Conservation (phyloP, 352 stramenopile genomes). For the Pythium coloratum region DNA sequence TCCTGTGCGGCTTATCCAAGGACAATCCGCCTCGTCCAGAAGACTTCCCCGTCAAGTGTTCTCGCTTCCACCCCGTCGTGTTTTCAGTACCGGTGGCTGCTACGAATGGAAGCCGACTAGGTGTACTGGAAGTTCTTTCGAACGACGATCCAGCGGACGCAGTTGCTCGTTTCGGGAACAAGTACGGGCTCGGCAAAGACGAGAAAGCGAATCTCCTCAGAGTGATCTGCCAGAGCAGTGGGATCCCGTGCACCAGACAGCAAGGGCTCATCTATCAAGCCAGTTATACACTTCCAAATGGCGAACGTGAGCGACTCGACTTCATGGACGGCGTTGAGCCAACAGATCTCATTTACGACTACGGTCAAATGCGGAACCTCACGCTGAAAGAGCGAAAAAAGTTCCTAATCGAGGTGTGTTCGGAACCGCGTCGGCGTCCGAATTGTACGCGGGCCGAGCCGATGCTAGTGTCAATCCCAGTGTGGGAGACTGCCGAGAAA, state of each 20-base stretch:
- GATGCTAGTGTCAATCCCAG: conserved; percentile 69
- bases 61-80: conserved; percentile 58
- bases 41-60: conserved; percentile 39
- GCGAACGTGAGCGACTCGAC: conserved; percentile 49
- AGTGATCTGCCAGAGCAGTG: conserved; percentile 55
- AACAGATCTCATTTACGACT: conserved; percentile 77
- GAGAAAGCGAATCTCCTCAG: conserved; percentile 60
- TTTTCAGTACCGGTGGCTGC: conserved; percentile 58
- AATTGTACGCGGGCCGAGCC: conserved; percentile 81
- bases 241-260: conserved; percentile 50
- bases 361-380: conserved; percentile 67
- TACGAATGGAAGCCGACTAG: conserved; percentile 61
- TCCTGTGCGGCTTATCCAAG: conserved; percentile 41
- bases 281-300: conserved; percentile 56
- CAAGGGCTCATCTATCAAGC: conserved; percentile 64
- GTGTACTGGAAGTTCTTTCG: conserved; percentile 55
- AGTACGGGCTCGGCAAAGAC: conserved; percentile 50
- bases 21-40: conserved; percentile 14
- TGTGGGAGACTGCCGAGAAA: conserved; percentile 69
- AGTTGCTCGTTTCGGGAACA: conserved; percentile 72
- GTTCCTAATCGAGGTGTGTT: conserved; percentile 72
- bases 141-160: conserved; percentile 74
- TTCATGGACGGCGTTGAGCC: conserved; percentile 78
- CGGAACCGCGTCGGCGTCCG: conserved; percentile 50
- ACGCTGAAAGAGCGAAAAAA: conserved; percentile 64